Evolutionary conservation across 768 basidiomycete species (phyloP).

Genomic region (Scleroderma citrinum): DNA sequence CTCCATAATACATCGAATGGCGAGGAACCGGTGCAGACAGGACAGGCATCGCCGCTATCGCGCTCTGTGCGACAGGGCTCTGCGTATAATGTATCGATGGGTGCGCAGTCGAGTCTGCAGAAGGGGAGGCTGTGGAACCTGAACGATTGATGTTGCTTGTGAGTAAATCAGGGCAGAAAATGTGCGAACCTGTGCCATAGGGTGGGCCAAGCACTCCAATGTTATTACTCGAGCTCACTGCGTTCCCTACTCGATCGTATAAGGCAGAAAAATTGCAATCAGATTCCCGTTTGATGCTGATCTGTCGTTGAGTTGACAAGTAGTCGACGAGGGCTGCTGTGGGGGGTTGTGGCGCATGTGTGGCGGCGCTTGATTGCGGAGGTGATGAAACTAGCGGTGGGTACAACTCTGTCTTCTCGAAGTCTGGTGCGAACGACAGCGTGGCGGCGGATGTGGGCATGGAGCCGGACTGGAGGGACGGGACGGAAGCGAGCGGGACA

Average conservation of each 20-base stretch:
- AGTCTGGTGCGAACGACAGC: slow-evolving; percentile 19
- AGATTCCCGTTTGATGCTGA: slow-evolving; percentile 24
- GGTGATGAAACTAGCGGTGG: slow-evolving; percentile 16
- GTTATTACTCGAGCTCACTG: slow-evolving; percentile 16
- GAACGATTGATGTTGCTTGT: slow-evolving; percentile 2
- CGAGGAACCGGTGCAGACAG: slow-evolving; percentile 29
- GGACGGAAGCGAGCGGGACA: slow-evolving; percentile 8
- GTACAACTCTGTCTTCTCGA: slow-evolving; percentile 25
- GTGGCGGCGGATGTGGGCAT: slow-evolving; percentile 10
- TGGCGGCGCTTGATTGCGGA: slow-evolving; percentile 17
- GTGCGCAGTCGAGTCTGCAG: slow-evolving; percentile 12
- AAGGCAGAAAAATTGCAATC: slow-evolving; percentile 22
- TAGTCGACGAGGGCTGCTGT: slow-evolving; percentile 17
- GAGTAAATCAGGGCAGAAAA: background rate
- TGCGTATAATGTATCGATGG: slow-evolving; percentile 24
- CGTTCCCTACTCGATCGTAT: slow-evolving; percentile 19
- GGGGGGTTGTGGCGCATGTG: slow-evolving; percentile 13
- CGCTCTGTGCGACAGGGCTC: slow-evolving; percentile 10
- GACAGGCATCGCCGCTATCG: slow-evolving; percentile 18
- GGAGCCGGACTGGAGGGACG: slow-evolving; percentile 9
- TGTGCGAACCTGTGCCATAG: slow-evolving; percentile 26
- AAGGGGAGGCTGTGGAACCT: slow-evolving; percentile 11
- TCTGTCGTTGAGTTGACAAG: slow-evolving; percentile 14
- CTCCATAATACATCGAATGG: slow-evolving; percentile 26
- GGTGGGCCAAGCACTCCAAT: slow-evolving; percentile 17